phyloP scores from a whole-genome alignment of 2,329 filamentous ascomycete species.

The Ustulina deusta region DNA sequence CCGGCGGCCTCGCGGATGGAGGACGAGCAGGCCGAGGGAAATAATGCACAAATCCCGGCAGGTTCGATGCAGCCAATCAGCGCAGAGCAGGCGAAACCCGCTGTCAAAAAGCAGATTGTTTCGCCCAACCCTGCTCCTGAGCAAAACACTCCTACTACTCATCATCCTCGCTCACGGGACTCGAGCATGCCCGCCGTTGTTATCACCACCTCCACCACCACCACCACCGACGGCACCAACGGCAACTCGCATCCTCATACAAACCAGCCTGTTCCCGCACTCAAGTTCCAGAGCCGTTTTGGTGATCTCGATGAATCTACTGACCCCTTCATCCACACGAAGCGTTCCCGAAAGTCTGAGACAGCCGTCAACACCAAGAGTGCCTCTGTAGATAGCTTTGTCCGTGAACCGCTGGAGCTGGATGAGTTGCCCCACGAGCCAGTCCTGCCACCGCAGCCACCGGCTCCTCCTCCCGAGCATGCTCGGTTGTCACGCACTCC shows the following conservation, averaged over 20 bases:
- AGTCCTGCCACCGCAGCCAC: constrained; percentile 43
- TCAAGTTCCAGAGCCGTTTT: constrained; percentile 49
- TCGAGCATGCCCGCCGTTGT: constrained; percentile 50
- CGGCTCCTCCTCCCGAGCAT: constrained; percentile 44
- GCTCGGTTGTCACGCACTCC: constrained; percentile 48
- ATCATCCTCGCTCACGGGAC: constrained; percentile 43
- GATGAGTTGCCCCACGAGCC: constrained; percentile 43
- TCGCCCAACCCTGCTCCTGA: constrained; percentile 49
- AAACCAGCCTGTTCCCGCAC: constrained; percentile 25
- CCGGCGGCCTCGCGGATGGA: constrained; percentile 46
- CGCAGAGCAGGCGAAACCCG: constrained; percentile 50
- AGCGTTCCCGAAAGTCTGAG: constrained; percentile 45
- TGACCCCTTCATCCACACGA: constrained; percentile 40
- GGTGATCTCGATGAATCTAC: constrained; percentile 41
- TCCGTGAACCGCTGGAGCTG: constrained; percentile 43
- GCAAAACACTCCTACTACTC: constrained; percentile 45
- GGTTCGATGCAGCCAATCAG: constrained; percentile 51
- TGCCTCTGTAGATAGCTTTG: constrained; percentile 45
- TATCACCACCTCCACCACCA: constrained; percentile 46
- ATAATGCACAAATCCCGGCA: constrained; percentile 51
- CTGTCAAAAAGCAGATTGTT: constrained; percentile 52
- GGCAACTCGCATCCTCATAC: constrained; percentile 33
- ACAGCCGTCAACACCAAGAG: constrained; percentile 44
- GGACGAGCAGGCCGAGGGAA: constrained; percentile 48
- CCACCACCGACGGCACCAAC: constrained; percentile 43